phyloP scores from a whole-genome alignment of 768 basidiomycete genomes.

The Tricholoma bakamatsutake region DNA sequence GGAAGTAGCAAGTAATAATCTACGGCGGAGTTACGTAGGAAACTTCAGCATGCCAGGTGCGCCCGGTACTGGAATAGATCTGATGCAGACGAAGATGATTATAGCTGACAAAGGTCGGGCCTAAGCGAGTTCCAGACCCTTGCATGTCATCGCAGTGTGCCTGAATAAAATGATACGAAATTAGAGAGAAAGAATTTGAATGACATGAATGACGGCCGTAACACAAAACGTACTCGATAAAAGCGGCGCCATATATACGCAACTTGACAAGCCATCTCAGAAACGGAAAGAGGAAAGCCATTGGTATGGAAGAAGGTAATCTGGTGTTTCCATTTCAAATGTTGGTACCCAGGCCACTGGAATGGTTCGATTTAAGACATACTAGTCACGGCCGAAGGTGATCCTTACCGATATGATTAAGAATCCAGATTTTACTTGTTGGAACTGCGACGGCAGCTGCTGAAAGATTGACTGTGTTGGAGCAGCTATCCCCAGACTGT shows the following conservation, averaged over 20 bases:
- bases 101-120: slow-evolving; percentile 4
- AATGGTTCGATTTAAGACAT: not conserved
- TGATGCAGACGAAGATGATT: slow-evolving; percentile 12
- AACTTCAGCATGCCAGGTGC: slow-evolving; percentile 10
- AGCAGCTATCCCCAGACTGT: slow-evolving; percentile 5
- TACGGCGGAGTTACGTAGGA: slow-evolving; percentile 6
- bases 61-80: slow-evolving; percentile 6
- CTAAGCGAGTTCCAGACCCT: slow-evolving; percentile 5
- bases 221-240: slow-evolving; percentile 5
- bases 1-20: not conserved
- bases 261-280: slow-evolving; percentile 9
- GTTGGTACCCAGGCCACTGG: slow-evolving; percentile 14
- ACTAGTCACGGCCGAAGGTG: not conserved
- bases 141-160: slow-evolving; percentile 6
- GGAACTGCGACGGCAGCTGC: slow-evolving; percentile 4
- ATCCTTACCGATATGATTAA: slow-evolving; percentile 5
- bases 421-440: not conserved
- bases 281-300: slow-evolving; percentile 4
- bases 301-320: slow-evolving; percentile 7
- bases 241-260: slow-evolving; percentile 10
- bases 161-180: not conserved
- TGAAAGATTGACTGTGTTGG: slow-evolving; percentile 2
- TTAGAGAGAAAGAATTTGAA: not conserved
- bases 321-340: slow-evolving; percentile 8
- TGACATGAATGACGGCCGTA: not conserved